Percentiles rank a stretch among this genome's conserved stretches.
Conservation (phyloP, 495 filamentous ascomycete genomes). For the Eremomyces bilateralis region DNA sequence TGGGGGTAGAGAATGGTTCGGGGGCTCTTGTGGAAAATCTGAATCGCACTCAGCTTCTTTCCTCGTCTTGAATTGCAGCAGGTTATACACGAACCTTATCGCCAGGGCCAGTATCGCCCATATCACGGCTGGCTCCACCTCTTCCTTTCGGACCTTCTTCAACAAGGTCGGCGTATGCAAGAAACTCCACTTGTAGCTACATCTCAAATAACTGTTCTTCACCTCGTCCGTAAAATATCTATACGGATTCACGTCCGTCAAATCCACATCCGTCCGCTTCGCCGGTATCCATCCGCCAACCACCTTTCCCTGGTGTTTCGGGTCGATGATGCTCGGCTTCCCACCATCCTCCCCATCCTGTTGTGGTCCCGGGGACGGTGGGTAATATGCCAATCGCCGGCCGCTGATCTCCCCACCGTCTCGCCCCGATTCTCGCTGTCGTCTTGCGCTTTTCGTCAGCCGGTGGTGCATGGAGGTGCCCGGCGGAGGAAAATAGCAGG, state of each 20-base stretch:
- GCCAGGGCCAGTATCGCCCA: slow-evolving; percentile 14
- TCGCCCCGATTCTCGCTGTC: slow-evolving; percentile 9
- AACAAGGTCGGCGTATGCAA: slow-evolving; percentile 15
- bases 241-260: slow-evolving; percentile 12
- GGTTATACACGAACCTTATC: slow-evolving; percentile 9
- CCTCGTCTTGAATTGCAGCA: not conserved
- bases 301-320: not conserved
- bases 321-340: not conserved
- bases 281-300: not conserved
- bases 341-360: not conserved
- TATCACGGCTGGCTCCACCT: slow-evolving; percentile 11
- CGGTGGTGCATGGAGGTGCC: slow-evolving; percentile 13
- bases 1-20: slow-evolving; percentile 10
- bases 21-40: slow-evolving; percentile 13
- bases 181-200: slow-evolving; percentile 16
- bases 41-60: not conserved
- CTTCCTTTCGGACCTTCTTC: slow-evolving; percentile 11
- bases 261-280: slow-evolving; percentile 3
- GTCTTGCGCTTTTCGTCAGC: slow-evolving; percentile 11
- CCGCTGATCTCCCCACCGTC: slow-evolving; percentile 1
- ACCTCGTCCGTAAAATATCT: slow-evolving; percentile 15
- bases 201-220: slow-evolving; percentile 15
- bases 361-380: not conserved
- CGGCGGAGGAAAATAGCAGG: slow-evolving; percentile 12
- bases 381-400: not conserved